Conservation (phyloP, 371 early-diverging fungal species). For the Sporodiniella umbellata region DNA sequence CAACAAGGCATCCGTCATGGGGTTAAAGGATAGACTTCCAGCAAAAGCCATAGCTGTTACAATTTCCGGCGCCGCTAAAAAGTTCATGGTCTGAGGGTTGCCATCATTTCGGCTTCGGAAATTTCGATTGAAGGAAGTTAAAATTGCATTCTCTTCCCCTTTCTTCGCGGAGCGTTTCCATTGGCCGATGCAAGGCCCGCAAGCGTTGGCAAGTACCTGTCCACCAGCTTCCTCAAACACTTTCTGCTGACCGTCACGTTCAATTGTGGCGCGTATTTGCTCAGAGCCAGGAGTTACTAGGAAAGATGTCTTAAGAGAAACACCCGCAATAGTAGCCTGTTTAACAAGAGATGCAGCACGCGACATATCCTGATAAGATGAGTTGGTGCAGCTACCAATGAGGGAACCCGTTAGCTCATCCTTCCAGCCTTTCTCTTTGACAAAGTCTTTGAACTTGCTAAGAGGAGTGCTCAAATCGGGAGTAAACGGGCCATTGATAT, state of each 20-base stretch:
- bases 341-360: conserved; percentile 83
- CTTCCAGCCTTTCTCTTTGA: conserved; percentile 82
- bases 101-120: conserved; percentile 96
- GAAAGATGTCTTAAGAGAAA: conserved; percentile 79
- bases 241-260: conserved; percentile 86
- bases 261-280: conserved; percentile 95
- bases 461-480: conserved; percentile 93
- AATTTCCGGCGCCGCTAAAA: conserved; percentile 93
- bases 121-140: conserved; percentile 97
- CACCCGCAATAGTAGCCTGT: conserved; percentile 80
- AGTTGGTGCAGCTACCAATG: conserved; percentile 96
- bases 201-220: conserved; percentile 85
- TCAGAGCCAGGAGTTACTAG: conserved; percentile 96
- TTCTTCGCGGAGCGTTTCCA: conserved; percentile 82
- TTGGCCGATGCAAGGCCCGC: conserved; percentile 90
- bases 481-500: conserved; percentile 96
- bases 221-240: conserved; percentile 84
- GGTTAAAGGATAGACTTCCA: conserved; percentile 90
- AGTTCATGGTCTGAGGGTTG: conserved; percentile 91
- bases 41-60: conserved; percentile 92
- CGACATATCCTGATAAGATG: conserved; percentile 95
- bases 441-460: conserved; percentile 74
- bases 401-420: conserved; percentile 83
- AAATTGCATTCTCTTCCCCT: conserved; percentile 81
- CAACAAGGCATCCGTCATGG: conserved; percentile 76